Percentiles rank a stretch among this genome's conserved stretches.
Evolutionary conservation across 495 filamentous ascomycete species (phyloP).

Genomic region (Penicillium maclennaniae): DNA sequence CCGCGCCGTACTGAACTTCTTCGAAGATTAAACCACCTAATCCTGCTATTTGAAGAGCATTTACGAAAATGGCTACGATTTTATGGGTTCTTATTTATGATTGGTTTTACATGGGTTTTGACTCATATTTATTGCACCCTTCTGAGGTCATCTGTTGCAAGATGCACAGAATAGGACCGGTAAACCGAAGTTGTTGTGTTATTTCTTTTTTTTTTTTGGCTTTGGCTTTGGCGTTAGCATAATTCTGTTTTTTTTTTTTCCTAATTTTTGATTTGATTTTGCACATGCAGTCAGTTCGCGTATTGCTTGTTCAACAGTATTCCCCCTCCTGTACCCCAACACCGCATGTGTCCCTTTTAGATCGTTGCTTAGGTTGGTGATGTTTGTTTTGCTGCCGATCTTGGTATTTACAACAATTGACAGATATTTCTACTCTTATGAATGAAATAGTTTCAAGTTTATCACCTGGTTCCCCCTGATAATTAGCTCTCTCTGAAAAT

Average conservation of each 20-base stretch:
- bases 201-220: neutral
- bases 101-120: neutral
- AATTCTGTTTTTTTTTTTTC: conserved; percentile 1
- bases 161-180: conserved; percentile 9
- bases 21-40: conserved; percentile 56
- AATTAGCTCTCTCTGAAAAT: neutral
- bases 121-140: neutral
- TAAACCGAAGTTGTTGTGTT: neutral
- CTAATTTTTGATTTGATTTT: conserved; percentile 1
- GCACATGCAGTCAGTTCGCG: neutral
- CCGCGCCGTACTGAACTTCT: conserved; percentile 75
- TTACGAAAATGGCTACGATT: neutral
- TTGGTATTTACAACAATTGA: neutral
- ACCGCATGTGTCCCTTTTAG: conserved; percentile 13
- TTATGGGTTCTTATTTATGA: conserved; percentile 4
- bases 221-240: neutral
- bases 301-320: conserved; percentile 7
- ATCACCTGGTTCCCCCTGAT: neutral
- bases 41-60: neutral
- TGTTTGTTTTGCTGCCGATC: conserved; percentile 1
- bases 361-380: neutral
- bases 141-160: neutral
- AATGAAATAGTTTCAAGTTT: neutral
- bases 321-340: conserved; percentile 26
- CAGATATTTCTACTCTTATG: neutral